Percentiles rank a stretch among this genome's conserved stretches.
Evolutionary conservation across 2,329 filamentous ascomycete species (phyloP).

Genomic region (Fusarium protoensiforme): DNA sequence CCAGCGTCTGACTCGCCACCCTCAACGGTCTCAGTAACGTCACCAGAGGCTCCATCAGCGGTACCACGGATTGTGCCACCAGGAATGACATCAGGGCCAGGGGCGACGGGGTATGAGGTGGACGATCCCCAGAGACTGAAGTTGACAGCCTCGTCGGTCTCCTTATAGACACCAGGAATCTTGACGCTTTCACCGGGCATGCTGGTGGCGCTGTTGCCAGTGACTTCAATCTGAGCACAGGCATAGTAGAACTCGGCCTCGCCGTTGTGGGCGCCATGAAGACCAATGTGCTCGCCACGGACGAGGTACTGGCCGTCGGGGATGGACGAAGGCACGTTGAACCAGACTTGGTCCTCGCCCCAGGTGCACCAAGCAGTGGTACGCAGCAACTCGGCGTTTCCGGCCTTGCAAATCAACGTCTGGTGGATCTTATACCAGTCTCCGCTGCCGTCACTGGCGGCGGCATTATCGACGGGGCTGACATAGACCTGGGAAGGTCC

Average conservation of each 20-base stretch:
- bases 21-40: not conserved
- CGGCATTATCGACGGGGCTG: not conserved
- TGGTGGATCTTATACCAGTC: not conserved
- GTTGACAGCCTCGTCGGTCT: not conserved
- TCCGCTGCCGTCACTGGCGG: not conserved
- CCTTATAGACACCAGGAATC: not conserved
- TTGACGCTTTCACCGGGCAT: not conserved
- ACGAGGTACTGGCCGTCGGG: conserved; percentile 21
- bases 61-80: not conserved
- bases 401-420: not conserved
- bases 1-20: not conserved
- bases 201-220: conserved; percentile 1
- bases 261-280: conserved; percentile 30
- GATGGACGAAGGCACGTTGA: not conserved
- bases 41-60: not conserved
- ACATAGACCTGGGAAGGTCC: not conserved
- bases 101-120: not conserved
- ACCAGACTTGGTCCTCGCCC: not conserved
- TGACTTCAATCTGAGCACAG: conserved; percentile 29
- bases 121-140: not conserved
- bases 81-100: not conserved
- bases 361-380: not conserved
- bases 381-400: not conserved
- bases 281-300: conserved; percentile 33
- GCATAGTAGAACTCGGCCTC: conserved; percentile 36